Evolutionary conservation across 345 rosid species (phyloP).

Genomic region (Kernera saxatilis): DNA sequence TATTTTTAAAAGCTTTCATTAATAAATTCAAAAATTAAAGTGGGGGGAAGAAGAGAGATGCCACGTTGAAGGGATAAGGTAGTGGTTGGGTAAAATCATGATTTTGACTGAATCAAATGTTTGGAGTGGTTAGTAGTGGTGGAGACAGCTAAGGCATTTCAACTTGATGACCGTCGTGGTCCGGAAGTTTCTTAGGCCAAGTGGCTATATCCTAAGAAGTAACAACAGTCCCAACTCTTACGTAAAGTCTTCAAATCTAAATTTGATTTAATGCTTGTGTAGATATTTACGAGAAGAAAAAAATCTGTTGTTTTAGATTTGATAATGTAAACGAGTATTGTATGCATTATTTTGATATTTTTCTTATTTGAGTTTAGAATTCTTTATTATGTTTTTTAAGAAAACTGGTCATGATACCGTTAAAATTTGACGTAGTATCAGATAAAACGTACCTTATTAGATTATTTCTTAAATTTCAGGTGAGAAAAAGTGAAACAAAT

Average conservation of each 20-base stretch:
- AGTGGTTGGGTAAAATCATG: constrained; percentile 15
- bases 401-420: too few relatives aligned
- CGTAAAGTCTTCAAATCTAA: not conserved
- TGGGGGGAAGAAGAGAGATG: not conserved
- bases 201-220: not conserved
- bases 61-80: constrained; percentile 14
- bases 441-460: too few relatives aligned
- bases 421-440: too few relatives aligned
- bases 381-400: too few relatives aligned
- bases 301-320: too few relatives aligned
- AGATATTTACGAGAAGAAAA: not conserved
- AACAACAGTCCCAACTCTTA: not conserved
- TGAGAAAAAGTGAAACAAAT: too few relatives aligned
- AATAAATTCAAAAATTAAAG: not conserved
- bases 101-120: constrained; percentile 15
- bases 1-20: not conserved
- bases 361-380: too few relatives aligned
- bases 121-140: not conserved
- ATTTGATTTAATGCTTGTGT: not conserved
- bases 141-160: constrained; percentile 27
- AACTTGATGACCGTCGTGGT: constrained; percentile 10
- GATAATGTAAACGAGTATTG: too few relatives aligned
- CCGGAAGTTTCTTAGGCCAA: constrained; percentile 14
- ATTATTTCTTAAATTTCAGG: too few relatives aligned
- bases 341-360: too few relatives aligned